phyloP scores from a whole-genome alignment of 345 rosid genomes.

The Dipteronia sinensis region DNA sequence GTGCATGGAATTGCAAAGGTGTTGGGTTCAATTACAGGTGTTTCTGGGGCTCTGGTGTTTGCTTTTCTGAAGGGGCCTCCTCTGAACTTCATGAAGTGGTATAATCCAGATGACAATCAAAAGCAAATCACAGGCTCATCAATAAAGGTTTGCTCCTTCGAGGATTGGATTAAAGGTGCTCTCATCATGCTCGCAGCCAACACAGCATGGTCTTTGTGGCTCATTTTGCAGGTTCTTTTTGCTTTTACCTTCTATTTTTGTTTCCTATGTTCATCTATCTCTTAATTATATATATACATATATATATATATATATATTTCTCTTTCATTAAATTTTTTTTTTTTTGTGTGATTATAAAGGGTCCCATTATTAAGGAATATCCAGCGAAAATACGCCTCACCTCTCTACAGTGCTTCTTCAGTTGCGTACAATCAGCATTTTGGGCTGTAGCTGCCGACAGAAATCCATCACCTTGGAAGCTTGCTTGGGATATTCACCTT shows the following conservation, averaged over 20 bases:
- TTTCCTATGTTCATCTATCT: neutral
- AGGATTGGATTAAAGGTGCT: conserved; percentile 64
- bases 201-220: conserved; percentile 77
- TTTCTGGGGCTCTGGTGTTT: conserved; percentile 75
- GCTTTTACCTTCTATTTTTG: neutral
- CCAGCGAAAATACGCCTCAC: conserved; percentile 71
- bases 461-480: conserved; percentile 70
- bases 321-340: neutral
- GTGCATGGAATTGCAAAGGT: conserved; percentile 66
- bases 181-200: conserved; percentile 79
- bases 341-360: conserved; percentile 25
- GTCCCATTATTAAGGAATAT: conserved; percentile 59
- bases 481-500: conserved; percentile 71
- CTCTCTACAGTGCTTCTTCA: conserved; percentile 71
- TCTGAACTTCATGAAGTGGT: conserved; percentile 39
- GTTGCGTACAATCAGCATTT: conserved; percentile 66
- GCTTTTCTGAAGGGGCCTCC: conserved; percentile 81
- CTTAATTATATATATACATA: neutral
- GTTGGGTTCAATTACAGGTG: conserved; percentile 56
- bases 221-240: conserved; percentile 67
- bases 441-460: conserved; percentile 68
- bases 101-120: conserved; percentile 10
- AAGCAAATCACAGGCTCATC: conserved; percentile 24
- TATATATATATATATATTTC: too few relatives aligned
- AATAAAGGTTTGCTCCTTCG: conserved; percentile 4